Evolutionary conservation across 1,284 basidiomycete species (phyloP), one percentile per base, ranked within the genome.

Genomic region (Leccinum pachyderme): DNA sequence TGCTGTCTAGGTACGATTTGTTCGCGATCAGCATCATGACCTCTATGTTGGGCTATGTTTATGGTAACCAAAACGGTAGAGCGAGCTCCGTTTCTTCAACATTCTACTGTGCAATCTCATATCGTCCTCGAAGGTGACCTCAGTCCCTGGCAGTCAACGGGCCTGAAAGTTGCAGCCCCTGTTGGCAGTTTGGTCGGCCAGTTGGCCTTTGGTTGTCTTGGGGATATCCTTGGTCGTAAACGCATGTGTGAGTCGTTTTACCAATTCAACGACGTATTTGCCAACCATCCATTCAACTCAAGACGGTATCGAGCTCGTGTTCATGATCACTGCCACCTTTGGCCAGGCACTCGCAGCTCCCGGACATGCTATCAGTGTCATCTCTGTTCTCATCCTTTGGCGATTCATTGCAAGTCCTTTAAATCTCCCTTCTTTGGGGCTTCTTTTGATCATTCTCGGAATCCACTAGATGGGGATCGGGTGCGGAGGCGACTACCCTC

Each of bases 131-230:
- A 51, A 65, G 63, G 67, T 25, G 48, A 67, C 39, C 63, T 65
- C 54, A 60, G 25, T n/a, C 22, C 63, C 15, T 69, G 67, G 63
- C 44, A 63, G 24, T 65, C 61, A 25, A 66, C 65, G 12, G 58
- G 63, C 44, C 63, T 65, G 9, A 69, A 69, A 52, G 58, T 66
- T 43, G 63, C 67, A 13, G 83, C 80, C 0, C 84, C 82, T 9
- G 69, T 83, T 31, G 83, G 84, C 2, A 84, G 77, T n/a, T 65
- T 89, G 44, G 60, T 85, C 22, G 87, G 87, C 11, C 81, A 83
- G 60, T 57, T 84, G 32, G 35, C 78, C 27, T 84, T 85, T 58
- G 84, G 79, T 13, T 78, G 71, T 69, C 70, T 84, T 24, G 82
- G 79, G 3, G 83, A 86, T 65, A 47, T 73, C 9, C 59, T 80